These are phyloP conservation scores for Claviceps sp. DNA, from an alignment of 2,329 filamentous ascomycete genomes.

Conservation along the genomic window DNA sequence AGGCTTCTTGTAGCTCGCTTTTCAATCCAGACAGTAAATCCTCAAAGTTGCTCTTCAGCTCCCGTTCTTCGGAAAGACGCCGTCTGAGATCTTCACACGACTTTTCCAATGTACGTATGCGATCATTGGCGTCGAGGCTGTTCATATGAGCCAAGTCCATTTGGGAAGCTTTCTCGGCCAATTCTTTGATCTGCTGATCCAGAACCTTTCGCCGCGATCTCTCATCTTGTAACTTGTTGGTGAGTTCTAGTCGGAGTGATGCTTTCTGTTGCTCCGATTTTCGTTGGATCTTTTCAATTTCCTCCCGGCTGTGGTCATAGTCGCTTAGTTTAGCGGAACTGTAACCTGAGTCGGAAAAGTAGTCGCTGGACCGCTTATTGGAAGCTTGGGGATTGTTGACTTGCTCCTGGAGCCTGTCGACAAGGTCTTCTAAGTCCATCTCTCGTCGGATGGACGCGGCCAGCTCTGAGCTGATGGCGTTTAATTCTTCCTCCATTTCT, in stretches of 20 bases:
- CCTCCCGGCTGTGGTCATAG: conserved; percentile 47
- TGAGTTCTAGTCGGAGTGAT: conserved; percentile 70
- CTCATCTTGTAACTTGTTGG: conserved; percentile 78
- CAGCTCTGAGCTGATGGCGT: conserved; percentile 84
- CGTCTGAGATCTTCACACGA: conserved; percentile 73
- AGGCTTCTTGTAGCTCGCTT: conserved; percentile 65
- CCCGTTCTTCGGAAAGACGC: conserved; percentile 70
- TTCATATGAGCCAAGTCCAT: conserved; percentile 41
- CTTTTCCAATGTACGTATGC: conserved; percentile 64
- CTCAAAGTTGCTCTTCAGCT: conserved; percentile 86
- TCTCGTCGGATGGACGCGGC: conserved; percentile 86
- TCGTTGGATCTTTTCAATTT: conserved; percentile 71
- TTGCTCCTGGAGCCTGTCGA: conserved; percentile 78
- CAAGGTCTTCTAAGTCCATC: conserved; percentile 90
- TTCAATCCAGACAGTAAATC: conserved; percentile 76
- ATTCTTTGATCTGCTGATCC: conserved; percentile 69
- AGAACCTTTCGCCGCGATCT: conserved; percentile 59
- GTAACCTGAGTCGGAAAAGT: conserved; percentile 92
- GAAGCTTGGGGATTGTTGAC: conserved; percentile 41
- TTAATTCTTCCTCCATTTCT: conserved; percentile 88
- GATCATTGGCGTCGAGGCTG: conserved; percentile 40
- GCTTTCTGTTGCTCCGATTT: conserved; percentile 85
- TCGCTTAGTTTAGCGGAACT: conserved; percentile 71
- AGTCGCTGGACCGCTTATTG: conserved; percentile 79
- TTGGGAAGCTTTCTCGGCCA: conserved; percentile 66